Base-by-base conservation (phyloP, 2,329 filamentous ascomycete species). In the Beauveria rudraprayagi region DNA sequence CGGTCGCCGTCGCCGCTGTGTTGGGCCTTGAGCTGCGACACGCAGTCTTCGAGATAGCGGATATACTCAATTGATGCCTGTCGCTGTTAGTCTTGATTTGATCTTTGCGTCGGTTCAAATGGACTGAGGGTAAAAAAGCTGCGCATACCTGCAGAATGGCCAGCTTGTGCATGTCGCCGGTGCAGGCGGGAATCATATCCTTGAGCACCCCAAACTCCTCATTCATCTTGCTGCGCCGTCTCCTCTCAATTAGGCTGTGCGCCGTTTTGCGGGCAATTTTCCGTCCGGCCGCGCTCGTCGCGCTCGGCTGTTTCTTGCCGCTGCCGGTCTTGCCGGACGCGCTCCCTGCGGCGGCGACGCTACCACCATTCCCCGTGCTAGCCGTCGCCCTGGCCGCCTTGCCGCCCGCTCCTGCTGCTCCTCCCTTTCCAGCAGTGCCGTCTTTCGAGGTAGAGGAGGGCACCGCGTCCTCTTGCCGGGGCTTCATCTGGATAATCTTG, bases 401-500 rank as follows among this genome's bases (percentile, higher is more conserved):
- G 43, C 40, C 14, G 16, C 60, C 24, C 14, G 24, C 14, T 50
- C 47, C 51, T 28, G 28, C 57, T 24, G 55, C 56, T 22, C 47
- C 26, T 7, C 56, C 37, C 7, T 43, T 55, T 30, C 37, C 40
- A n/a, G 16, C 14, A 6, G 66, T 70, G 30, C 60, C 61, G 19
- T 67, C 66, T 63, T 69, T 70, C 24, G 70, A 67, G 24, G 66
- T 64, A 41, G 71, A 65, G 43, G 71, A 65, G 60, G 75, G 70
- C 34, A 14, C 34, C 34, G 34, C 34, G 63, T 78, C 70, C 66
- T 83, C 76, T 34, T 73, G 68, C 28, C 78, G 75, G 19, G 84
- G 93, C 75, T 96, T 96, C 92, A 97, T 96, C 76, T 97, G 93
- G 62, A 97, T 97, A 71, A 99, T 97, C 77, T 95, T 97, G 69